Evolutionary conservation across 2,329 filamentous ascomycete genomes (phyloP), one percentile per base, ranked within the genome.

Genomic region (Exophiala calicioides): DNA sequence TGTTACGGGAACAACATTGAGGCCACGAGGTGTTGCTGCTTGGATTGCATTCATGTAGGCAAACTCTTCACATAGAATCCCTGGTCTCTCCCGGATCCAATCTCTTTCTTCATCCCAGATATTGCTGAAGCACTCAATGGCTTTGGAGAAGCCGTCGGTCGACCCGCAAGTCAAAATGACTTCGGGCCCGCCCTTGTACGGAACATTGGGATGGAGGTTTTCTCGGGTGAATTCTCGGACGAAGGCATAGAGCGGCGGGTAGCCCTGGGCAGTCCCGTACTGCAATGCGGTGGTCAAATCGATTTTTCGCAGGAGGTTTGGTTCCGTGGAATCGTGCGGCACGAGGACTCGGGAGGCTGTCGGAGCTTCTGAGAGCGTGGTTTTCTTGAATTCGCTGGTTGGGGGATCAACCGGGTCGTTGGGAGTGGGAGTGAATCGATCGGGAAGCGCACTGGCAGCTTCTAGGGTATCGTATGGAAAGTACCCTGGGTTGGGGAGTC

Each of bases 391-490:
- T 13, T 64, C 60, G 6, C 33, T 42, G 12, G 67, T 57, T 2
- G 75, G 67, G 20, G 72, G 70, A 56, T 77, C 72, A 42, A 75
- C 61, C 20, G 81, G 80, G 35, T 75, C 71, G 63, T 85, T 86
- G 27, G 82, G 79, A 8, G 84, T 83, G 1, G 85, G 85, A 24
- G 79, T 76, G 76, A 86, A 93, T 66, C 90, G 80, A 55, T 85
- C 74, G 5, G 88, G 84, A 52, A 80, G 79, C 23, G 88, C 88
- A 52, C 85, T 81, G 56, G 85, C 82, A 30, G 90, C 88, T 68
- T 95, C 88, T 53, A 96, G 81, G 1, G 89, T 93, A 60, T 96
- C 90, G 68, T 86, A 95, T 6, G 90, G 90, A 62, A 96, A 96
- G 70, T 88, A 88, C 47, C 79, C 78, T 29, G 84, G 75, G 66